Conservation (phyloP, 306 rosid genomes). For the Alnus glutinosa region DNA sequence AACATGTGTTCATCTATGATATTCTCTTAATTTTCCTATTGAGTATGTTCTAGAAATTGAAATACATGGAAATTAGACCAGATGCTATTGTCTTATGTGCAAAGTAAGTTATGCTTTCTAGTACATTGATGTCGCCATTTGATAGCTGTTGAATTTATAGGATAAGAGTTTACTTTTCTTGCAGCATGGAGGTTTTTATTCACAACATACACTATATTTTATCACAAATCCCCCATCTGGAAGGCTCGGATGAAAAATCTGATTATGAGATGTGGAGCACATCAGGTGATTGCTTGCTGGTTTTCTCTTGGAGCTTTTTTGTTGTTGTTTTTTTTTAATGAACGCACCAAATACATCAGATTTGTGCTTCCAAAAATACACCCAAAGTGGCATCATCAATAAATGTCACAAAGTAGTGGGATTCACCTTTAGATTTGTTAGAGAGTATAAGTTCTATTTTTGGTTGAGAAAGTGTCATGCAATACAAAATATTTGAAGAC, state of each 20-base stretch:
- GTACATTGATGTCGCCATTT: neutral
- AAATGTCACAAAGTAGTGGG: no score
- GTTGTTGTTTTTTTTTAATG: neutral
- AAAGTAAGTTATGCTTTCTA: neutral
- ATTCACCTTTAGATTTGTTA: no score
- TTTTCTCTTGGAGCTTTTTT: slow-evolving; percentile 10
- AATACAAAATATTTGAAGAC: no score
- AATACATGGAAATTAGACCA: neutral
- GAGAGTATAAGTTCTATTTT: no score
- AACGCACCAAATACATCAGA: no score
- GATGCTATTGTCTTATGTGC: neutral
- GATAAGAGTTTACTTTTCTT: slow-evolving; percentile 1
- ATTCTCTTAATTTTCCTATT: no score
- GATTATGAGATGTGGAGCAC: slow-evolving; percentile 69
- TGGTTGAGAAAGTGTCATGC: no score
- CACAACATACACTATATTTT: slow-evolving; percentile 55
- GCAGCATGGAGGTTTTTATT: slow-evolving; percentile 59
- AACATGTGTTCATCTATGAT: neutral
- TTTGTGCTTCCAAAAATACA: no score
- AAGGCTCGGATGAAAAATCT: slow-evolving; percentile 47
- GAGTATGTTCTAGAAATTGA: neutral
- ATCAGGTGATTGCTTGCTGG: slow-evolving; percentile 53
- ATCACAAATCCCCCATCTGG: slow-evolving; percentile 52
- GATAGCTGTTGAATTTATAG: slow-evolving; percentile 3
- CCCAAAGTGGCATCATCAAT: no score